Percentiles rank a stretch among this genome's conserved stretches.
phyloP scores from a whole-genome alignment of 202 grass and related monocot genomes.

The Saccharum hybrid region DNA sequence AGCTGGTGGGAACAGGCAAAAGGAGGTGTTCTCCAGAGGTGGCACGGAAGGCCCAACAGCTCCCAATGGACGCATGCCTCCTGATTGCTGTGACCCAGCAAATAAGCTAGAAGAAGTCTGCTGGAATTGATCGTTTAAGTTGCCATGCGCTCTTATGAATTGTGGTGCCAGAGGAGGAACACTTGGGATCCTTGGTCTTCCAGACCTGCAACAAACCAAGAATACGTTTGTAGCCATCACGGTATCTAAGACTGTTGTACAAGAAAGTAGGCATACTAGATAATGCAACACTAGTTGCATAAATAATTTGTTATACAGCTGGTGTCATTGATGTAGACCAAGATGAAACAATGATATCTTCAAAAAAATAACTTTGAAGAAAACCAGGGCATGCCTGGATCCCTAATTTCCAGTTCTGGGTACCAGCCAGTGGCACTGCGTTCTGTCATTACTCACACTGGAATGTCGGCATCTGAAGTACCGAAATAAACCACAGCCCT shows the following conservation, averaged over 20 bases:
- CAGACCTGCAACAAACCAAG: conserved; percentile 57
- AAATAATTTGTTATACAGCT: not conserved
- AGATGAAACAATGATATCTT: conserved; percentile 12
- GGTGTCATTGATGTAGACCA: not conserved
- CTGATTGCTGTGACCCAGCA: conserved; percentile 44
- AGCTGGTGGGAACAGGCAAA: conserved; percentile 51
- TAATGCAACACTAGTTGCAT: conserved; percentile 4
- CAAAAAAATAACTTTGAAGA: not conserved
- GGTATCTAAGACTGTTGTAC: not conserved
- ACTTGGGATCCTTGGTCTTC: conserved; percentile 50
- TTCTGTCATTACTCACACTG: not conserved
- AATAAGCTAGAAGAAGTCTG: conserved; percentile 49
- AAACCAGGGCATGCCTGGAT: not conserved
- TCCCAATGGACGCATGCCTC: conserved; percentile 30
- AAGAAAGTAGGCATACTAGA: not conserved
- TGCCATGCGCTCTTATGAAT: conserved; percentile 51
- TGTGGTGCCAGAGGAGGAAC: conserved; percentile 58
- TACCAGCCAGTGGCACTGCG: not conserved
- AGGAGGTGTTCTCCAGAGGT: conserved; percentile 34
- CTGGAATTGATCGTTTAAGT: conserved; percentile 53
- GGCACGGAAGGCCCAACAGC: conserved; percentile 14
- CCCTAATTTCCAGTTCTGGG: not conserved
- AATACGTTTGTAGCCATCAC: not conserved
- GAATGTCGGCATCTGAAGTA: not conserved
- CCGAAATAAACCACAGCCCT: not conserved